Evolutionary conservation across 2,329 filamentous ascomycete species (phyloP), one percentile per base, ranked within the genome.

Genomic region (Metarhizium brunneum): DNA sequence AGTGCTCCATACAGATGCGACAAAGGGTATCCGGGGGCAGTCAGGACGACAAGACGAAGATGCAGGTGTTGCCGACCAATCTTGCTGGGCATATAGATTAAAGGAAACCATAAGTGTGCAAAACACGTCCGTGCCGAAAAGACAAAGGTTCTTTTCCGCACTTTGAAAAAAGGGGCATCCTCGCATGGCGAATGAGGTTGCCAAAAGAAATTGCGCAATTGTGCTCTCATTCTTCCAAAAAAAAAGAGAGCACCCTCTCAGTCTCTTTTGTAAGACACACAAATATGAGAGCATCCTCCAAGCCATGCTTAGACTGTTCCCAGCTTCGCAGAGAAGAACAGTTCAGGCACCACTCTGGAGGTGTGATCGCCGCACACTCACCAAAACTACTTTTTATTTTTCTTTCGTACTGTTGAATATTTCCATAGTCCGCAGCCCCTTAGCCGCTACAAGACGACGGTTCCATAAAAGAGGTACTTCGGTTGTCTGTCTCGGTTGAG

Each of bases 401-500:
- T 58, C 52, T 54, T 55, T 54, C 48, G 52, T 54, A 36, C 51
- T 55, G 54, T 59, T 58, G 56, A 53, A 16, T 35, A 53, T 59
- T 54, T 38, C 59, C 62, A 64, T 67, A 67, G 66, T 66, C 66
- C 65, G 68, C 66, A 53, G 43, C 48, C 35, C 42, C 29, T 35
- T 29, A 40, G 18, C 30, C 25, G 45, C 47, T 65, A 68, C 66
- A 64, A 61, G 66, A 69, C 69, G 64, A 66, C 66, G 63, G 45
- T 59, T 69, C 69, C 68, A 65, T 66, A 66, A 68, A 64, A 62
- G 65, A 68, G 63, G 51, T 42, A 30, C 50, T 69, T 64, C 65
- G 59, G 61, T 63, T 63, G 56, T 64, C 63, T 63, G 60, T 63
- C 61, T 62, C 59, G 57, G 59, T 59, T 42, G 65, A 65, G 63